phyloP scores from a whole-genome alignment of 208 protist genomes.

The Acanthamoeba culbertsoni region DNA sequence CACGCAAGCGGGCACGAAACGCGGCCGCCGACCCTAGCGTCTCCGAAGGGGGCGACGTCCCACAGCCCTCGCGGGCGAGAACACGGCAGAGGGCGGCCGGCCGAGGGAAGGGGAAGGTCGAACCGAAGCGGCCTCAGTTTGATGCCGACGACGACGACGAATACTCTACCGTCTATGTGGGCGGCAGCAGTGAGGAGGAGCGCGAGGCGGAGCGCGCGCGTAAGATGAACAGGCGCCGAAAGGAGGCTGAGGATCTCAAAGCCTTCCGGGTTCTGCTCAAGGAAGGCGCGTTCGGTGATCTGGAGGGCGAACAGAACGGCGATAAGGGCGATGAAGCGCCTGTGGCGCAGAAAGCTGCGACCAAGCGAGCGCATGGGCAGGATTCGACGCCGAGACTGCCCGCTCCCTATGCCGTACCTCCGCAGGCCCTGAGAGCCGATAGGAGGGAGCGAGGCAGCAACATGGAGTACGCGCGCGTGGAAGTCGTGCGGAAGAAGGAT shows the following conservation, averaged over 20 bases:
- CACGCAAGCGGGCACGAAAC: neutral
- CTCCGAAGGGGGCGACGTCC: too few relatives aligned
- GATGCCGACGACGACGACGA: neutral
- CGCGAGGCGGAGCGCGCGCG: neutral
- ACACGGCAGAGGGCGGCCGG: neutral
- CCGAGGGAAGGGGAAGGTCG: neutral
- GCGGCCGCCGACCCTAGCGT: too few relatives aligned
- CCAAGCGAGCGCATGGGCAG: too few relatives aligned
- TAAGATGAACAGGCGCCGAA: neutral
- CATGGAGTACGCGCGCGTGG: neutral
- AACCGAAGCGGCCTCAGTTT: neutral
- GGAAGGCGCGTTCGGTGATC: neutral
- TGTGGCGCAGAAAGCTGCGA: neutral
- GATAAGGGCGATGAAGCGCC: neutral
- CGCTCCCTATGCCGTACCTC: neutral
- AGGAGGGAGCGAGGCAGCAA: neutral
- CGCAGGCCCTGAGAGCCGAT: neutral
- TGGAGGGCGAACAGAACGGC: neutral
- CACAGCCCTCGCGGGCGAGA: neutral
- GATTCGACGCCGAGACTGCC: neutral
- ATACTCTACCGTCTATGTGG: neutral
- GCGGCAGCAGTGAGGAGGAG: conserved; percentile 22
- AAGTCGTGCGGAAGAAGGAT: conserved; percentile 41
- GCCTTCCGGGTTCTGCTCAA: neutral
- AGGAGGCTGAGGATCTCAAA: neutral